These are phyloP conservation scores for Schwanniomyces occidentalis DNA, from an alignment of 805 yeast genomes.

Conservation along the genomic window DNA sequence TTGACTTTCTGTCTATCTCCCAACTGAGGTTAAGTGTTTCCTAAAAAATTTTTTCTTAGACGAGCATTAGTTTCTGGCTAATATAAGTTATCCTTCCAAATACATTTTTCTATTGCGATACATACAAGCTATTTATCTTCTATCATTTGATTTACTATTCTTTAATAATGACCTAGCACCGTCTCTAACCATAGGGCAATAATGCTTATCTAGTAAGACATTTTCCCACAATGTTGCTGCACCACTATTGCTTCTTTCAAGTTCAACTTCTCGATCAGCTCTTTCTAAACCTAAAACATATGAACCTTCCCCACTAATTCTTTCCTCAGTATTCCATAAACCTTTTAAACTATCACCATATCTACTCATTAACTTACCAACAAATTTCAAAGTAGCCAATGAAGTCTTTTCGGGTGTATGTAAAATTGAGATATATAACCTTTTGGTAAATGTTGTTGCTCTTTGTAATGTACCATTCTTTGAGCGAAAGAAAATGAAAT, in stretches of 20 bases:
- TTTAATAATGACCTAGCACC: slow-evolving; percentile 51
- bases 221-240: slow-evolving; percentile 93
- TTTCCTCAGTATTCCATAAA: slow-evolving; percentile 83
- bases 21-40: no score
- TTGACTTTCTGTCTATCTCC: no score
- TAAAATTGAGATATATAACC: slow-evolving; percentile 64
- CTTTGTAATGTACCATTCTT: slow-evolving; percentile 65
- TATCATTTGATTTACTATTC: slow-evolving; percentile 26
- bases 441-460: slow-evolving; percentile 80
- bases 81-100: no score
- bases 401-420: slow-evolving; percentile 89
- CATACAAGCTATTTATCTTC: slow-evolving; percentile 5
- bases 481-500: slow-evolving; percentile 76
- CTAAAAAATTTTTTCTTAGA: no score
- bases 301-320: slow-evolving; percentile 72
- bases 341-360: slow-evolving; percentile 70
- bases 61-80: no score
- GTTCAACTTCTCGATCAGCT: slow-evolving; percentile 46
- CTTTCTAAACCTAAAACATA: slow-evolving; percentile 58
- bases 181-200: slow-evolving; percentile 75
- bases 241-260: slow-evolving; percentile 78
- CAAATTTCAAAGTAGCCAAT: slow-evolving; percentile 71
- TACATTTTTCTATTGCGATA: slow-evolving; percentile 1
- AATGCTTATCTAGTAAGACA: slow-evolving; percentile 75
- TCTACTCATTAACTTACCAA: slow-evolving; percentile 72